These are phyloP conservation scores for Climacium dendroides DNA, from an alignment of 225 moss, liverwort and hornwort genomes.

Conservation along the genomic window DNA sequence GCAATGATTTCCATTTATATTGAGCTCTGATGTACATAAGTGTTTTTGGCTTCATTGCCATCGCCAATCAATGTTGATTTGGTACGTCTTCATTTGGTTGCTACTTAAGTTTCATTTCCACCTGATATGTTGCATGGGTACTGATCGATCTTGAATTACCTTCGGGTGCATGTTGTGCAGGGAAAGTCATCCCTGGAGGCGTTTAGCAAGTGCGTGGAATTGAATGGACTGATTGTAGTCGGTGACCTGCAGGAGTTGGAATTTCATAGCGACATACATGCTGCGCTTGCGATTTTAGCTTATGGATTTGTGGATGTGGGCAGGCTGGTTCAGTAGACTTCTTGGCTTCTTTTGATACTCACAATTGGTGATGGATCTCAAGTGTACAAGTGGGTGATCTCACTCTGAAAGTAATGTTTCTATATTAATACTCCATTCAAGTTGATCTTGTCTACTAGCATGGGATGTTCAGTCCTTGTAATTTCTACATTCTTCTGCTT, in stretches of 20 bases:
- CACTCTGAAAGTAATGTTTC: too few relatives aligned
- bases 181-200: constrained; percentile 4
- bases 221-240: neutral
- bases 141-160: neutral
- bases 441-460: neutral
- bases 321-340: neutral
- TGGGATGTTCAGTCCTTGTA: neutral
- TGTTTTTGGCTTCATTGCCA: neutral
- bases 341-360: too few relatives aligned
- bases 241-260: neutral
- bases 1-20: too few relatives aligned
- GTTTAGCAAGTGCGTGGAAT: neutral
- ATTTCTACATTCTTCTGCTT: neutral
- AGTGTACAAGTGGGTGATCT: neutral
- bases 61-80: too few relatives aligned
- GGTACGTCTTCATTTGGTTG: neutral
- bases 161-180: neutral
- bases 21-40: neutral
- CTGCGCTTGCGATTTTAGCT: neutral
- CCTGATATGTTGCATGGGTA: neutral
- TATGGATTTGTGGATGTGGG: too few relatives aligned
- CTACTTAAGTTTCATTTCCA: neutral
- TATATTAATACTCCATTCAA: neutral
- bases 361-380: neutral
- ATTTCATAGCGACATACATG: neutral